A percentile compares a stretch with the other conserved stretches of the same genome.
phyloP scores from a whole-genome alignment of 768 basidiomycete genomes.

The Suillus ampliporus region DNA sequence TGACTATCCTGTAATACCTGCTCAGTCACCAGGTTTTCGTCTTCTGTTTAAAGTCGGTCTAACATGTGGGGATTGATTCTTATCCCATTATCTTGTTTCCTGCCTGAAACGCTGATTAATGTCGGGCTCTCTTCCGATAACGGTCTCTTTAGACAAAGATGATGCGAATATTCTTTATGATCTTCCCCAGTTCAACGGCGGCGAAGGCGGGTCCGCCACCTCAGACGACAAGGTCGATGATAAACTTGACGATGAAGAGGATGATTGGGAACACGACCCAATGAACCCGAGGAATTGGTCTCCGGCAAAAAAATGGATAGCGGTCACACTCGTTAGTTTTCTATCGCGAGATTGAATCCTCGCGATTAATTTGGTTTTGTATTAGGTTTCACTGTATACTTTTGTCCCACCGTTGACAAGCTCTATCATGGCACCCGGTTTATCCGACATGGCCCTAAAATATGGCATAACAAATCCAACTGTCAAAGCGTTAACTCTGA shows the following conservation, averaged over 20 bases:
- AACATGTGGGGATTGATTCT: no score
- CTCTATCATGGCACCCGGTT: constrained; percentile 75
- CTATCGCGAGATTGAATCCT: constrained; percentile 20
- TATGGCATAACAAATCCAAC: constrained; percentile 60
- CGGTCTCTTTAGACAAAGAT: no score
- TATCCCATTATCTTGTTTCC: no score
- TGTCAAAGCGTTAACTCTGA: constrained; percentile 58
- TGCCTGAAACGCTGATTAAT: no score
- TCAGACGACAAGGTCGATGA: constrained; percentile 50
- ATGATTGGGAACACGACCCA: constrained; percentile 66
- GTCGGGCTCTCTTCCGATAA: no score
- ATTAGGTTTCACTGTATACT: constrained; percentile 64
- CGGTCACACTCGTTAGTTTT: constrained; percentile 55
- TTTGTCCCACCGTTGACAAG: constrained; percentile 55
- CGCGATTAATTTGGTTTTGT: constrained; percentile 34
- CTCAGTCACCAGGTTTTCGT: no score
- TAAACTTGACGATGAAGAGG: constrained; percentile 42
- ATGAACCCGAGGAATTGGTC: constrained; percentile 74
- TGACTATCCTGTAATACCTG: no score
- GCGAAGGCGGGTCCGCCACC: constrained; percentile 44
- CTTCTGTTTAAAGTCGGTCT: no score
- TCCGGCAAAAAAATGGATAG: constrained; percentile 60
- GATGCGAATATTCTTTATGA: no score
- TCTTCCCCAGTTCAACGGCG: background rate
- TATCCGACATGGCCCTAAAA: constrained; percentile 57